Conservation (phyloP, 768 basidiomycete genomes). For the Russula earlei region DNA sequence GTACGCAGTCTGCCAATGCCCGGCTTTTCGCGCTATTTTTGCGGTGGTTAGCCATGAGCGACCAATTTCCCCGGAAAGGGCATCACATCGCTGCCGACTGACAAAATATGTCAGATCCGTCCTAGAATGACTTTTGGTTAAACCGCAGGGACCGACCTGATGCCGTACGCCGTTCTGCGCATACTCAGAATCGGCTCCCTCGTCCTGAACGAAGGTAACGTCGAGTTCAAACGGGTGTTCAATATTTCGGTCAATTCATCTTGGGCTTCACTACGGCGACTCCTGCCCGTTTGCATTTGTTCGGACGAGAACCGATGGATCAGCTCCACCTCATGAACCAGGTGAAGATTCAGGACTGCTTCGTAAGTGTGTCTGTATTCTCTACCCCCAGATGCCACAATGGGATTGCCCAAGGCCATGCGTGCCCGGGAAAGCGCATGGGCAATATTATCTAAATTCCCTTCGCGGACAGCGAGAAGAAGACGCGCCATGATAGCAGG, state of each 20-base stretch:
- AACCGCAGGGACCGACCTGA: slow-evolving; percentile 38
- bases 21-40: slow-evolving; percentile 93
- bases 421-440: slow-evolving; percentile 57
- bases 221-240: slow-evolving; percentile 57
- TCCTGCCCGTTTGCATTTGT: slow-evolving; percentile 27
- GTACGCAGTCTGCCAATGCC: slow-evolving; percentile 94
- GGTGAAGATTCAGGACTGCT: slow-evolving; percentile 73
- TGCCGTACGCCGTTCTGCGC: slow-evolving; percentile 67
- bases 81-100: slow-evolving; percentile 9
- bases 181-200: slow-evolving; percentile 87
- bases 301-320: slow-evolving; percentile 40
- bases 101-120: not conserved
- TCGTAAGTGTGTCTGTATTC: slow-evolving; percentile 87
- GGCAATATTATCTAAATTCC: slow-evolving; percentile 36
- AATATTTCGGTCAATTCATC: slow-evolving; percentile 42
- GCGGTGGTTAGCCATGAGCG: slow-evolving; percentile 86
- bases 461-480: slow-evolving; percentile 66
- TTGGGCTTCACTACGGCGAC: slow-evolving; percentile 31
- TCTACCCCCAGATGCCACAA: slow-evolving; percentile 68
- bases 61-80: slow-evolving; percentile 38
- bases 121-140: not conserved
- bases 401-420: slow-evolving; percentile 62
- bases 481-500: slow-evolving; percentile 69
- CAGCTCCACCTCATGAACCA: slow-evolving; percentile 76
- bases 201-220: slow-evolving; percentile 79